Evolutionary conservation across 2,329 filamentous ascomycete species (phyloP).

Genomic region (Ceratocystis papillata): DNA sequence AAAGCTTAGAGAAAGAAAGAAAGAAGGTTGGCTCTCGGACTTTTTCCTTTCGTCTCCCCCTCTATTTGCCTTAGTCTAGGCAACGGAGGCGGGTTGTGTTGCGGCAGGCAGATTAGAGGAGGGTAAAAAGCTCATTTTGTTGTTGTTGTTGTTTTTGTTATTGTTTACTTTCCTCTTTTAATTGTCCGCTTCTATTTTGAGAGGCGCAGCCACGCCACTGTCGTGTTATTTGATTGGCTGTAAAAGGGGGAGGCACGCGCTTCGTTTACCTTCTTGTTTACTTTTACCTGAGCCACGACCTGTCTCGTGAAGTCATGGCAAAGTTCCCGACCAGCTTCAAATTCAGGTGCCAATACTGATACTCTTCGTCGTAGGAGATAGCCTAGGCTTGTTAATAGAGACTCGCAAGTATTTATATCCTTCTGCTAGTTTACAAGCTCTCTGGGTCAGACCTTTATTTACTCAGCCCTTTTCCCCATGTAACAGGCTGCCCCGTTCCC

Average conservation of each 20-base stretch:
- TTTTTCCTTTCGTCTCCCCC: background rate
- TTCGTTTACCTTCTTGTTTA: constrained; percentile 1
- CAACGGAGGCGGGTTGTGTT: too few species aligned
- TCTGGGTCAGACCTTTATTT: background rate
- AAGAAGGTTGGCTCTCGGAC: background rate
- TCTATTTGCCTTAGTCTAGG: background rate
- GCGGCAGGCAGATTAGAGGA: too few species aligned
- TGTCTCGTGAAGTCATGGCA: background rate
- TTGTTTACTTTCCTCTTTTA: background rate
- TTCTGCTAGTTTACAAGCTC: background rate
- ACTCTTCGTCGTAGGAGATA: too few species aligned
- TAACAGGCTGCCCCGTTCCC: too few species aligned
- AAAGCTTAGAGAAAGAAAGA: background rate
- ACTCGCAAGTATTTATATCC: background rate
- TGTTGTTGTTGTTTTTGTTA: background rate
- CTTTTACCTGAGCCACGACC: background rate
- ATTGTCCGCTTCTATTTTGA: background rate
- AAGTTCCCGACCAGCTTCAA: too few species aligned
- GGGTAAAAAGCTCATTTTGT: background rate
- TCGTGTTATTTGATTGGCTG: constrained; percentile 4
- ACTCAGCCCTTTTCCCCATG: too few species aligned
- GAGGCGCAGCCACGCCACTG: background rate
- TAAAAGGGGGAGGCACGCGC: background rate
- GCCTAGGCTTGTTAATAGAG: too few species aligned
- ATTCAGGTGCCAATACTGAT: too few species aligned